Conservation (phyloP, 805 yeast genomes). For the Aciculoconidium aculeatum region DNA sequence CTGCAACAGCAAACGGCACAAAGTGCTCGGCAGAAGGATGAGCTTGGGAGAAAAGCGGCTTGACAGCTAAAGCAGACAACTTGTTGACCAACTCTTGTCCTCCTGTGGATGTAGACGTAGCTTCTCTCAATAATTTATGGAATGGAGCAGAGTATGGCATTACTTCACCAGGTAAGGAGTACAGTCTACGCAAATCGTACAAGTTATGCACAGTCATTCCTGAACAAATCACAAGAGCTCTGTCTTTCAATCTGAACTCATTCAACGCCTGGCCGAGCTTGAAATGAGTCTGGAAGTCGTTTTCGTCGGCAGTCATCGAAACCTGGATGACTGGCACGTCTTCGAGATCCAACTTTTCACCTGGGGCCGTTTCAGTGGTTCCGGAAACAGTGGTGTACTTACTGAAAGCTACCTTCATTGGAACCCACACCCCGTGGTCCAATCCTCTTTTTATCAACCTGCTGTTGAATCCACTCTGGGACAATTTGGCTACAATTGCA, state of each 20-base stretch:
- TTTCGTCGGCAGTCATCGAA: constrained; percentile 36
- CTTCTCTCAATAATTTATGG: constrained; percentile 38
- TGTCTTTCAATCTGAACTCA: constrained; percentile 36
- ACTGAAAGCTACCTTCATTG: constrained; percentile 62
- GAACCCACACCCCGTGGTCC: constrained; percentile 85
- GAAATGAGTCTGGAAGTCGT: constrained; percentile 38
- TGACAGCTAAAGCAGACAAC: constrained; percentile 30
- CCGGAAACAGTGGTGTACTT: constrained; percentile 28
- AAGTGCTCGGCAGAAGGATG: constrained; percentile 81
- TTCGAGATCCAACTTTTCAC: constrained; percentile 30
- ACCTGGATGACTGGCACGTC: constrained; percentile 48
- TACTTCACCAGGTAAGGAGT: constrained; percentile 11
- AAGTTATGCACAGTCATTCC: constrained; percentile 83
- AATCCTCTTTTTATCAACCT: constrained; percentile 53
- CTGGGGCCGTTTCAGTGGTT: constrained; percentile 2
- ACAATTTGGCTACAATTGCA: constrained; percentile 37
- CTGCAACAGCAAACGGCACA: constrained; percentile 57
- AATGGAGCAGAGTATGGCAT: constrained; percentile 51
- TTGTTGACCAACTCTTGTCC: constrained; percentile 26
- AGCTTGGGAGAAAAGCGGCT: constrained; percentile 38
- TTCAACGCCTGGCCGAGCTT: constrained; percentile 53
- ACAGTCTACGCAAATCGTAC: constrained; percentile 39
- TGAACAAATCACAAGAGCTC: constrained; percentile 51
- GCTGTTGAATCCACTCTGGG: constrained; percentile 38
- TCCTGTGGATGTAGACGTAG: constrained; percentile 21